phyloP scores from a whole-genome alignment of 148 eudicot species.

The Chenopodium suecicum region DNA sequence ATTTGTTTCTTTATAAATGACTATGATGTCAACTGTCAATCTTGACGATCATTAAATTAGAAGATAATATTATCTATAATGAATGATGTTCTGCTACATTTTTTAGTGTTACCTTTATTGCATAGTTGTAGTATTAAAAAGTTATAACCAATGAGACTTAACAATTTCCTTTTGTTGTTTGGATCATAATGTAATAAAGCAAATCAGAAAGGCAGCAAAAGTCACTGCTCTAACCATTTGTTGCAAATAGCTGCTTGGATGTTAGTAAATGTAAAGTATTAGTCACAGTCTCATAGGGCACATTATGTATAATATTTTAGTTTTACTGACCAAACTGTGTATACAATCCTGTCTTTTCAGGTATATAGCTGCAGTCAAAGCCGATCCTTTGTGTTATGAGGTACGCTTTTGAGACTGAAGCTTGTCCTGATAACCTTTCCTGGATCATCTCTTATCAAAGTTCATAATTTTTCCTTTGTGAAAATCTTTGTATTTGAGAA shows the following conservation, averaged over 20 bases:
- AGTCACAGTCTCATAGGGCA: background rate
- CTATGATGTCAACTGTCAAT: background rate
- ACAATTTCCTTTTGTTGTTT: slow-evolving; percentile 1
- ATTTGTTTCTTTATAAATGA: background rate
- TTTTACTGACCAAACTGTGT: background rate
- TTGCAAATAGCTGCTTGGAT: background rate
- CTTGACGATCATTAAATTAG: background rate
- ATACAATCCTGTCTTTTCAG: slow-evolving; percentile 34
- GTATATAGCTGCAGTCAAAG: slow-evolving; percentile 94
- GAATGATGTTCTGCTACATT: background rate
- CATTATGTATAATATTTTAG: background rate
- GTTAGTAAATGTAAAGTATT: background rate
- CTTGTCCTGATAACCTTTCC: background rate
- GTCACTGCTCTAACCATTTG: background rate
- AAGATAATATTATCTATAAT: background rate
- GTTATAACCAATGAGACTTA: background rate
- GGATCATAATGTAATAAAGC: background rate
- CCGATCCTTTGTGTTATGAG: slow-evolving; percentile 97
- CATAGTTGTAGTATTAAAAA: background rate
- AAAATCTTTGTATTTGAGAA: background rate
- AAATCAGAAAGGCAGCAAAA: background rate
- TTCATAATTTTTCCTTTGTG: background rate
- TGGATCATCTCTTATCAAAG: background rate
- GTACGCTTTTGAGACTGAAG: slow-evolving; percentile 36
- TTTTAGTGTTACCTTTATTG: too few species aligned